Conservation (phyloP, 1,139 yeast species). For the Lizanozyma gosingica region DNA sequence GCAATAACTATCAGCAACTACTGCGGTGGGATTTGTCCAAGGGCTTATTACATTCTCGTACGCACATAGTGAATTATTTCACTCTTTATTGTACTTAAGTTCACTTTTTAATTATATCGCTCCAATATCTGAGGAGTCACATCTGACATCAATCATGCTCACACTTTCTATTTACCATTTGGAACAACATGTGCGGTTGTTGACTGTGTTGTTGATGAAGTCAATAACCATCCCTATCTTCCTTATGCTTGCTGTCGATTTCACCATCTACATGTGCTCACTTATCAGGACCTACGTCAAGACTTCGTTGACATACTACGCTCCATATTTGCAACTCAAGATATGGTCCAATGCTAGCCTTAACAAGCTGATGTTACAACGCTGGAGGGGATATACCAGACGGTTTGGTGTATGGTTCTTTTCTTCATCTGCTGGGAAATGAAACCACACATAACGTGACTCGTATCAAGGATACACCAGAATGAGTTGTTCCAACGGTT, state of each 20-base stretch:
- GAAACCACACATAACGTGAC: too few species aligned
- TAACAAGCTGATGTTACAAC: neutral
- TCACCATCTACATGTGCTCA: neutral
- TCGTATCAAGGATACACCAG: too few species aligned
- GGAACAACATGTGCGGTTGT: neutral
- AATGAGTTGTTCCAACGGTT: too few species aligned
- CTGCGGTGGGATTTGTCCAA: too few species aligned
- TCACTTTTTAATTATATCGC: too few species aligned
- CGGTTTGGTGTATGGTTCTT: neutral
- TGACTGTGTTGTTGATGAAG: neutral
- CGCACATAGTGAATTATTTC: too few species aligned
- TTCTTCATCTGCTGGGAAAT: neutral
- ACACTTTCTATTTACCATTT: neutral
- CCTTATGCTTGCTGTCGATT: neutral
- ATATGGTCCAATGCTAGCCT: neutral
- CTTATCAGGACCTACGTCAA: neutral
- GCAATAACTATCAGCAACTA: too few species aligned
- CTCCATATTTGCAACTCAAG: neutral
- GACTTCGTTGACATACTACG: neutral
- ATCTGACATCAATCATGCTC: too few species aligned
- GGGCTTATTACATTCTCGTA: too few species aligned
- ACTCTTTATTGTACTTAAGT: too few species aligned
- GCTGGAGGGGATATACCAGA: neutral
- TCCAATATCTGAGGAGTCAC: too few species aligned
- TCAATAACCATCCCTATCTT: neutral